phyloP scores from a whole-genome alignment of 768 basidiomycete genomes.

The Suillus fuscotomentosus region DNA sequence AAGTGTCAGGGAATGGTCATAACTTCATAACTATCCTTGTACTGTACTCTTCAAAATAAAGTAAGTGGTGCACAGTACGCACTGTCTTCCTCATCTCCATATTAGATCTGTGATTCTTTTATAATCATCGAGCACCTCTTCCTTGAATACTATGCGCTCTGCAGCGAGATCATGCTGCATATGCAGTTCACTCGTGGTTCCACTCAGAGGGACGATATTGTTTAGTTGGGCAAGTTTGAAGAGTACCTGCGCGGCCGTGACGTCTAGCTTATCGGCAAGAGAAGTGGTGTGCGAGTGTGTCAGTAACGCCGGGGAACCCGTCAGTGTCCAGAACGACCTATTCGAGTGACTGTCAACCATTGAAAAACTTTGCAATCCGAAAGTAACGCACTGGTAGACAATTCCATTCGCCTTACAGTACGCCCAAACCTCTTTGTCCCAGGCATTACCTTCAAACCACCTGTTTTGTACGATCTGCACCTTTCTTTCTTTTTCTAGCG shows the following conservation, averaged over 20 bases:
- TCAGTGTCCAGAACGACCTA: constrained; percentile 87
- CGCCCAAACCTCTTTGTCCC: constrained; percentile 63
- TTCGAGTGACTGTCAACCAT: neutral
- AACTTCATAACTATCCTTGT: neutral
- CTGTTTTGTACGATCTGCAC: constrained; percentile 81
- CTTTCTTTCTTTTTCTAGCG: constrained; percentile 50
- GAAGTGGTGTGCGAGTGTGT: constrained; percentile 42
- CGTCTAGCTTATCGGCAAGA: constrained; percentile 44
- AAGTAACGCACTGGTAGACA: constrained; percentile 62
- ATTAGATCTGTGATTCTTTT: constrained; percentile 27
- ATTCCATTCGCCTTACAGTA: constrained; percentile 65
- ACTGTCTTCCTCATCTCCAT: constrained; percentile 21
- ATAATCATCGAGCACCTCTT: constrained; percentile 25
- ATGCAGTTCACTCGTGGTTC: constrained; percentile 65
- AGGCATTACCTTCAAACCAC: constrained; percentile 80
- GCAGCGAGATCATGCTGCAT: constrained; percentile 64
- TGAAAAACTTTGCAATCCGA: neutral
- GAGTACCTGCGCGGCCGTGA: constrained; percentile 64
- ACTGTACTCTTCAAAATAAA: neutral
- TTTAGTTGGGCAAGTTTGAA: constrained; percentile 68
- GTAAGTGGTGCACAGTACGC: neutral
- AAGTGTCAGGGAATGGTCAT: neutral
- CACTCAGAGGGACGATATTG: constrained; percentile 71
- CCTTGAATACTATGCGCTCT: constrained; percentile 34
- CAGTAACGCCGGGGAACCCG: constrained; percentile 69